Percentiles rank a stretch among this genome's conserved stretches.
These are phyloP conservation scores for Eucalyptus microcorys DNA, from an alignment of 345 rosid species.

Conservation along the genomic window DNA sequence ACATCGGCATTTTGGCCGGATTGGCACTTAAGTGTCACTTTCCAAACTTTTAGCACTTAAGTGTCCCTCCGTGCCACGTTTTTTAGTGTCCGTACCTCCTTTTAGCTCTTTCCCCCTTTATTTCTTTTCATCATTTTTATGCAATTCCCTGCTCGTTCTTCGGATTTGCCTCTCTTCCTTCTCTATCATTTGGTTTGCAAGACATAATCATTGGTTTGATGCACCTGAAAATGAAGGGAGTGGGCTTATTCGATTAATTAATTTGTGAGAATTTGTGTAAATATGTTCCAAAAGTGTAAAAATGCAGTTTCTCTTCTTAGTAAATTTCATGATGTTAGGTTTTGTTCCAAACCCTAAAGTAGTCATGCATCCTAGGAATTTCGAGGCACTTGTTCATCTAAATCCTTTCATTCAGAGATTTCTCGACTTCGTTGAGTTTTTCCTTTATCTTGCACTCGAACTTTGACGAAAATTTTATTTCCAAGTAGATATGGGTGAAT, in stretches of 20 bases:
- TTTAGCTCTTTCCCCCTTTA: not conserved
- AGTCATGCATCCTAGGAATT: not conserved
- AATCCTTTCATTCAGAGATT: not conserved
- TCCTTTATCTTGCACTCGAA: not conserved
- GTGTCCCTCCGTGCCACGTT: too few relatives aligned
- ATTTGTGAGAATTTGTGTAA: not conserved
- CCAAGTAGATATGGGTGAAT: not conserved
- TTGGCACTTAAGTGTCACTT: too few relatives aligned
- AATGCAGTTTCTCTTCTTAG: not conserved
- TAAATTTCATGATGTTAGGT: not conserved
- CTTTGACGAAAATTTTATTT: not conserved
- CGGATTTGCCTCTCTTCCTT: not conserved
- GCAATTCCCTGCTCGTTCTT: not conserved
- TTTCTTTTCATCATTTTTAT: not conserved
- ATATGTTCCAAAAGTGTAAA: not conserved
- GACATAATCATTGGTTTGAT: not conserved
- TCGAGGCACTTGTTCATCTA: not conserved
- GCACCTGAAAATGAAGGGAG: not conserved
- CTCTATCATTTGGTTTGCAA: not conserved
- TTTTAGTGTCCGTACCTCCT: too few relatives aligned
- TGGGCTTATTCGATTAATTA: not conserved
- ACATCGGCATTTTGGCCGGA: too few relatives aligned
- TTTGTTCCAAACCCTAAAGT: not conserved
- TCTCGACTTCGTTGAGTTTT: not conserved
- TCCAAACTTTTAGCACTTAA: too few relatives aligned